Base-by-base conservation (phyloP, 176 grass and related monocot species). In the Coix lacrymajobi region DNA sequence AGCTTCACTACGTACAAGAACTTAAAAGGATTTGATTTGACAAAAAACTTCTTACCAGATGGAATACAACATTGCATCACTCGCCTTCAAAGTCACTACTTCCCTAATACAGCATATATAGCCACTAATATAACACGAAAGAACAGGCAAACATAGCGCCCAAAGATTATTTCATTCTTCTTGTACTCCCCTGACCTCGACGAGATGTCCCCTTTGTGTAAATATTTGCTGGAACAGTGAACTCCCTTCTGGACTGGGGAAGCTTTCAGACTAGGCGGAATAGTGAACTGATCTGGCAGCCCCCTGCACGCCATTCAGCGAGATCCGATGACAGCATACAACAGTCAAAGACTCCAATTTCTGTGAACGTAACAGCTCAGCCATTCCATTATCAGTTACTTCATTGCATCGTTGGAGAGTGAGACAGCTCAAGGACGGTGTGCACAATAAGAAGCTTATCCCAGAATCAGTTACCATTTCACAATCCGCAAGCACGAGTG, bases 331-430 rank as follows among this genome's bases (percentile, higher is more conserved):
- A 64, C 87, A 92, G 41, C 83, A 76, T 62, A 37, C 45, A 77
- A 92, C 41, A 0, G 57, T 79, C 28, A 90, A 26, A 8, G 75
- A 92, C 26, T 90, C 67, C 38, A 92, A 83, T n/a, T 84, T 90
- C 13, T 34, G 19, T 40, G 85, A 79, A 60, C 45, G 16, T 24
- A 30, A 48, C 22, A 90, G n/a, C 5, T 38, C 46, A 22, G 79
- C 58, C 16, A 92, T 60, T 41, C 85, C 85, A 66, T 62, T 4
- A 51, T 95, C 70, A n/a, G 85, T 82, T 60, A 94, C 56, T 5
- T 77, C 15, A 1, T 54, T 39, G 69, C 90, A 92, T 22, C 49
- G 57, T 36, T 64, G 22, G 45, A 92, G 90, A 8, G 28, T 84
- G 30, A 90, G 90, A 24, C 45, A 78, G 51, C 32, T 81, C 70